These are phyloP conservation scores for Penicillium diatomitis DNA, from an alignment of 495 filamentous ascomycete genomes.

Conservation along the genomic window DNA sequence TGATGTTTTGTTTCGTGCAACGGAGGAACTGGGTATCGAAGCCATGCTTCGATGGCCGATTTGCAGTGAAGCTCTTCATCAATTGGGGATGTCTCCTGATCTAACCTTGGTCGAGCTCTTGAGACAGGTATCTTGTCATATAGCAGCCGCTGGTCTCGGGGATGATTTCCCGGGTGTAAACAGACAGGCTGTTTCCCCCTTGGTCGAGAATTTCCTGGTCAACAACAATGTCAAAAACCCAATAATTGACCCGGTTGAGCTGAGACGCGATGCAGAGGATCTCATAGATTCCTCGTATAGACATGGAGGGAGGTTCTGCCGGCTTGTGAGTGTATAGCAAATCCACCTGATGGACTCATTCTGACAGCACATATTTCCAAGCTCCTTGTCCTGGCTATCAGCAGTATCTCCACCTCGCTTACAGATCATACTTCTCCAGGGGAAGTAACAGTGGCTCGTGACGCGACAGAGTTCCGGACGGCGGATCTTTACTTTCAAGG, in stretches of 20 bases:
- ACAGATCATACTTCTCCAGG: not conserved
- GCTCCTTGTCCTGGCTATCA: not conserved
- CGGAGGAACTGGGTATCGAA: not conserved
- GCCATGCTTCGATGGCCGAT: not conserved
- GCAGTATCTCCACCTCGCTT: not conserved
- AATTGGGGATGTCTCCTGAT: not conserved
- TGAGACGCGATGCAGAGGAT: not conserved
- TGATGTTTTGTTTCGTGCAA: not conserved
- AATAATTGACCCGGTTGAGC: not conserved
- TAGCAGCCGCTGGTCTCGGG: not conserved
- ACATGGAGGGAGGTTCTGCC: not conserved
- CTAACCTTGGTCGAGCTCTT: not conserved
- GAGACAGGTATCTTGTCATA: not conserved
- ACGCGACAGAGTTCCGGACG: not conserved
- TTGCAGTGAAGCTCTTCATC: not conserved
- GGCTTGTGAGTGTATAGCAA: not conserved
- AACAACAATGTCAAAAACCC: not conserved
- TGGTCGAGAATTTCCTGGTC: not conserved
- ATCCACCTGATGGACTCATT: not conserved
- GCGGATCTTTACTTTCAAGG: not conserved
- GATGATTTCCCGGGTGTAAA: not conserved
- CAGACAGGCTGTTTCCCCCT: not conserved
- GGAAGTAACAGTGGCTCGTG: not conserved
- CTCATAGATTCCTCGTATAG: not conserved
- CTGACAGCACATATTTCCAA: not conserved